Evolutionary conservation across 73 alveolate species (phyloP).

Genomic region (Urostyla sp.): DNA sequence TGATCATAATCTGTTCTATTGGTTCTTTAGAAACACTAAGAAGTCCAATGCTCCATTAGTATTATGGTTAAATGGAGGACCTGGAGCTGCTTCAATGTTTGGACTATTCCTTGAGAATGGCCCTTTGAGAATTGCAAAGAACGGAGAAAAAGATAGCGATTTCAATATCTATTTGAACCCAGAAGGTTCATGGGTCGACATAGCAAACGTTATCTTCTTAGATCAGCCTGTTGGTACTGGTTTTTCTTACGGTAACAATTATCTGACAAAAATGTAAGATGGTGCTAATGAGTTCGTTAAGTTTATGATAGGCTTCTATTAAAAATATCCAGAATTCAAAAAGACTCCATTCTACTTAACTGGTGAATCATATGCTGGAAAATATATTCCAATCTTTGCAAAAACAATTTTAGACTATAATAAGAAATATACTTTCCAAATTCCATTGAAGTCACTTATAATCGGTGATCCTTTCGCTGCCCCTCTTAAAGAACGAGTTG

Average conservation of each 20-base stretch:
- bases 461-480: conserved; percentile 51
- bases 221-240: conserved; percentile 93
- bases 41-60: conserved; percentile 73
- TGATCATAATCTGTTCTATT: conserved; percentile 58
- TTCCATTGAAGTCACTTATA: conserved; percentile 5
- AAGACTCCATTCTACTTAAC: conserved; percentile 73
- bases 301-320: conserved; percentile 71
- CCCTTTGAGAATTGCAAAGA: conserved; percentile 72
- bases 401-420: conserved; percentile 54
- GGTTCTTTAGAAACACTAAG: conserved; percentile 62
- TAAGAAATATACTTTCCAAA: conserved; percentile 9
- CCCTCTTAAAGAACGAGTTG: conserved; percentile 30
- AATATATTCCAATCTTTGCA: conserved; percentile 85
- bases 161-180: background rate
- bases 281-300: conserved; percentile 65
- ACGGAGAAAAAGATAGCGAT: conserved; percentile 73
- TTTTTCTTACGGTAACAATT: conserved; percentile 62
- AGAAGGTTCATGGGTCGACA: conserved; percentile 86
- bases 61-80: conserved; percentile 97
- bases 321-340: conserved; percentile 71
- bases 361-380: conserved; percentile 95
- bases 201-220: conserved; percentile 75
- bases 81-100: conserved; percentile 89
- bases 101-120: conserved; percentile 95
- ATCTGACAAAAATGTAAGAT: conserved; percentile 29